phyloP scores from a whole-genome alignment of 208 protist species.

The Leishmania major region DNA sequence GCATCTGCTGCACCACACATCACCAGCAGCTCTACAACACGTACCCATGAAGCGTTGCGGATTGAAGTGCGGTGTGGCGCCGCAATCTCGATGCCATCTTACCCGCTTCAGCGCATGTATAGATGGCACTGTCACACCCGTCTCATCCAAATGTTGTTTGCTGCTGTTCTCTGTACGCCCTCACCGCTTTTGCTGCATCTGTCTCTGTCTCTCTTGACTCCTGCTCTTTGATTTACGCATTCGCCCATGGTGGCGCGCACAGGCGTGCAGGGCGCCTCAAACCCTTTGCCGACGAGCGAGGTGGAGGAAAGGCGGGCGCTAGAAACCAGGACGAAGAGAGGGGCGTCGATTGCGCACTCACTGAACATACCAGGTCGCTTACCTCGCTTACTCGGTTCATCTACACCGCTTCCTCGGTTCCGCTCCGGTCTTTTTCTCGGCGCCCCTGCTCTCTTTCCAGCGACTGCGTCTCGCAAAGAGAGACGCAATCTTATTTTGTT shows the following conservation, averaged over 20 bases:
- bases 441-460: not conserved
- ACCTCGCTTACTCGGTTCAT: not conserved
- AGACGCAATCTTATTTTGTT: not conserved
- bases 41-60: not conserved
- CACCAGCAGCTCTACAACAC: not conserved
- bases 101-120: not conserved
- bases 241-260: not conserved
- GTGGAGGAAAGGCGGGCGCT: not conserved
- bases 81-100: not conserved
- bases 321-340: not conserved
- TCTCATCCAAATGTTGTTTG: not conserved
- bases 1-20: not conserved
- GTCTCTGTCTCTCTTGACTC: not conserved
- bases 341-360: not conserved
- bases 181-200: not conserved
- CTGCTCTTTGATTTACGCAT: not conserved
- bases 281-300: not conserved
- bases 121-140: not conserved
- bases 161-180: not conserved
- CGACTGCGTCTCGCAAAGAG: not conserved
- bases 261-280: not conserved
- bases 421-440: not conserved
- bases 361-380: not conserved
- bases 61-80: not conserved
- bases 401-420: not conserved